Evolutionary conservation across 1,284 basidiomycete genomes (phyloP).

Genomic region (Volvariella surrecta): DNA sequence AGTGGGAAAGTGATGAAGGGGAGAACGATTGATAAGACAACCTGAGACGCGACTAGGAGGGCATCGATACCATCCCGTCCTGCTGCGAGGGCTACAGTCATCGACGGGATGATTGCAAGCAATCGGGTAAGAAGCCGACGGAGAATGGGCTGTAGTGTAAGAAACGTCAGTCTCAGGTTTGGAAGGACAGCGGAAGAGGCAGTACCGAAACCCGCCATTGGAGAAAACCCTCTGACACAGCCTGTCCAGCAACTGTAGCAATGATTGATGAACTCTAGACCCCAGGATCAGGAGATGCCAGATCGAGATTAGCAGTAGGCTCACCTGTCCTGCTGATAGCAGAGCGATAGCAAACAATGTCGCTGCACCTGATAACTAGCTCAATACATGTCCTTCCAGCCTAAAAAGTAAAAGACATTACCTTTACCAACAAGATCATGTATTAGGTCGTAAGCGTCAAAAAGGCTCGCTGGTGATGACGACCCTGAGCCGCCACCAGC

Average conservation of each 20-base stretch:
- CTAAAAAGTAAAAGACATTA: constrained; percentile 15
- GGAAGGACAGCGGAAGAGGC: no score
- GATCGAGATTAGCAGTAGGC: constrained; percentile 1
- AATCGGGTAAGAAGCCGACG: constrained; percentile 80
- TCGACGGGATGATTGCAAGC: constrained; percentile 82
- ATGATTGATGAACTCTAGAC: constrained; percentile 82
- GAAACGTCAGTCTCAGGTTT: no score
- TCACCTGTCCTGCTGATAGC: constrained; percentile 69
- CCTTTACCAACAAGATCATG: constrained; percentile 57
- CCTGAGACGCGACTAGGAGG: constrained; percentile 85
- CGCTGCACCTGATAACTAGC: constrained; percentile 45
- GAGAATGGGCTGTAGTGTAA: constrained; percentile 53
- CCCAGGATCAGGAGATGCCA: constrained; percentile 1
- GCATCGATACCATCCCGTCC: constrained; percentile 74
- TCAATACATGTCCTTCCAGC: neutral
- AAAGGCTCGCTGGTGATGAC: constrained; percentile 56
- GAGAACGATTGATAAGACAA: constrained; percentile 80
- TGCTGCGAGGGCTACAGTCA: constrained; percentile 69
- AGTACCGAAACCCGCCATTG: constrained; percentile 83
- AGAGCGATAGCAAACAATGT: constrained; percentile 83
- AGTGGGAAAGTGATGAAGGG: constrained; percentile 84
- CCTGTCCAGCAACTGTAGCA: constrained; percentile 88
- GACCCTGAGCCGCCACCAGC: constrained; percentile 20
- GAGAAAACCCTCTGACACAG: constrained; percentile 92
- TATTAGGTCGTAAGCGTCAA: constrained; percentile 77